These are phyloP conservation scores for Emergomyces africanus DNA, from an alignment of 2,329 filamentous ascomycete genomes.

Conservation along the genomic window DNA sequence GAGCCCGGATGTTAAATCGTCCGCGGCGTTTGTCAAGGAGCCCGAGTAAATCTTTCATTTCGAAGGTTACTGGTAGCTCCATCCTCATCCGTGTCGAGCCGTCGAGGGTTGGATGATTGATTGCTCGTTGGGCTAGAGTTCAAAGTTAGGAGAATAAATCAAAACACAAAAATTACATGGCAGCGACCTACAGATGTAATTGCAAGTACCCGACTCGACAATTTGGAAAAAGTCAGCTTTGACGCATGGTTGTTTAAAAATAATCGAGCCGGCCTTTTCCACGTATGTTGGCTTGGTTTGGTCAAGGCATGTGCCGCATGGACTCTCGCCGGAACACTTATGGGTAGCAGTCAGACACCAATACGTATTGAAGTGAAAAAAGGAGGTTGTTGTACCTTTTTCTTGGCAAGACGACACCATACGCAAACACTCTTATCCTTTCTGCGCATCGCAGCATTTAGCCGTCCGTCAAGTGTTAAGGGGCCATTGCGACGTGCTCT, in stretches of 20 bases:
- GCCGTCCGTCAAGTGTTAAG: constrained; percentile 25
- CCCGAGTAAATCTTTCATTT: constrained; percentile 25
- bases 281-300: constrained; percentile 12
- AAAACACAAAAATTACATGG: neutral
- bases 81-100: constrained; percentile 24
- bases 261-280: constrained; percentile 11
- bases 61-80: constrained; percentile 29
- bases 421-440: constrained; percentile 35
- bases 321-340: constrained; percentile 30
- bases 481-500: constrained; percentile 32
- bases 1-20: constrained; percentile 32
- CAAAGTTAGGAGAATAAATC: neutral
- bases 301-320: constrained; percentile 28
- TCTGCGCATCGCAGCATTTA: constrained; percentile 29
- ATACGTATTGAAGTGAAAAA: neutral
- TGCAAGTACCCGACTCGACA: constrained; percentile 33
- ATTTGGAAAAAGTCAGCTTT: constrained; percentile 33
- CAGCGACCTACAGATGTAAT: constrained; percentile 31
- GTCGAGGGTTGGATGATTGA: constrained; percentile 30
- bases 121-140: constrained; percentile 27
- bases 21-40: constrained; percentile 27
- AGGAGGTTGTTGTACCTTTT: constrained; percentile 24
- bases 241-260: constrained; percentile 32
- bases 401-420: constrained; percentile 32
- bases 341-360: constrained; percentile 6